phyloP scores from a whole-genome alignment of 108 stramenopile species.

The Pinguiococcus pyrenoidosus region DNA sequence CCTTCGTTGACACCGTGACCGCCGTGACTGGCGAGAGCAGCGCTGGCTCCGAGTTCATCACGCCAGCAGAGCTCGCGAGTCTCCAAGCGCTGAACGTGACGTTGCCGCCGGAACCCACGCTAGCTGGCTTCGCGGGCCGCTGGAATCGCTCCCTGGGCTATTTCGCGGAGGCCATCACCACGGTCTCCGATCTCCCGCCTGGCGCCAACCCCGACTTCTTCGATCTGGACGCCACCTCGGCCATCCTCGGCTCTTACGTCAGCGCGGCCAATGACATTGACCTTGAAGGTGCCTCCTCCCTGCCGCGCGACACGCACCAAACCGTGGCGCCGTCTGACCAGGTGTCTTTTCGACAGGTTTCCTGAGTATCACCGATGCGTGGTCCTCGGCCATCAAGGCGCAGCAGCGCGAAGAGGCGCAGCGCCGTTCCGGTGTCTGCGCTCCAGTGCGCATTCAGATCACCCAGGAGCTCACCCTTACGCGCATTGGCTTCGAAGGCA shows the following conservation, averaged over 20 bases:
- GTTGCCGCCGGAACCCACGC: slow-evolving; percentile 6
- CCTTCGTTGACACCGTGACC: slow-evolving; percentile 3
- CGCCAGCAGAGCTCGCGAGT: slow-evolving; percentile 1
- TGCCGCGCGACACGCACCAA: too few relatives aligned
- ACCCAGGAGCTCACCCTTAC: slow-evolving; percentile 22
- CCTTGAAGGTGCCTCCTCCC: too few relatives aligned
- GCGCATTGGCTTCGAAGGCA: slow-evolving; percentile 22
- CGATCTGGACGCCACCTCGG: slow-evolving; percentile 2
- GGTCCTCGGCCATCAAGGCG: slow-evolving; percentile 24
- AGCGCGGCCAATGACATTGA: too few relatives aligned
- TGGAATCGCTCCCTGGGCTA: slow-evolving; percentile 15
- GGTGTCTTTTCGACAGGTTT: slow-evolving; percentile 4
- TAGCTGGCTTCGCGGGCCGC: slow-evolving; percentile 8
- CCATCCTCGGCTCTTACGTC: too few relatives aligned
- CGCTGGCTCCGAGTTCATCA: slow-evolving; percentile 8
- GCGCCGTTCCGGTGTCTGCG: slow-evolving; percentile 23
- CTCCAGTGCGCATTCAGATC: slow-evolving; percentile 17
- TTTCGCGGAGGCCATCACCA: slow-evolving; percentile 13
- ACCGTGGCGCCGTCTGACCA: too few relatives aligned
- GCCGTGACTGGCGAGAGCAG: slow-evolving; percentile 9
- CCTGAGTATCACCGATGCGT: slow-evolving; percentile 20
- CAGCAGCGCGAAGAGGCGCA: slow-evolving; percentile 22
- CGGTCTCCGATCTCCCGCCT: slow-evolving; percentile 8
- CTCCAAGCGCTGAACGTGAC: background rate
- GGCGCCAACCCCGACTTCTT: slow-evolving; percentile 12